Conservation (phyloP, 2,329 filamentous ascomycete species). For the Paramyrothecium sp. region DNA sequence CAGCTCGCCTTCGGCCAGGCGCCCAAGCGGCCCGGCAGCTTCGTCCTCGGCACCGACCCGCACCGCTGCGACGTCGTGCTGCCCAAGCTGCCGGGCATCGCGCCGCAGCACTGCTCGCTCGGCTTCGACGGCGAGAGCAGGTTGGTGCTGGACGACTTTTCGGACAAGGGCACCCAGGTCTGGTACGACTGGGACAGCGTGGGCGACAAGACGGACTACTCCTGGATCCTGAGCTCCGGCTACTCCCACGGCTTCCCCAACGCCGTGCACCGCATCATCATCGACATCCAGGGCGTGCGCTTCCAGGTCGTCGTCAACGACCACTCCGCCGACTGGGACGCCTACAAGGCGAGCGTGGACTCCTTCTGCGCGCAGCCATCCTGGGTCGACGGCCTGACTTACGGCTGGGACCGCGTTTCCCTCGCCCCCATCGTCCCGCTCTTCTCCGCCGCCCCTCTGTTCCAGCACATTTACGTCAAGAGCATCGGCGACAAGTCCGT, state of each 20-base stretch:
- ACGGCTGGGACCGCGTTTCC: slow-evolving; percentile 23
- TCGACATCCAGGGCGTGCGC: slow-evolving; percentile 37
- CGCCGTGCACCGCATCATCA: slow-evolving; percentile 29
- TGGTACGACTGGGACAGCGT: slow-evolving; percentile 40
- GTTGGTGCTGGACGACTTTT: slow-evolving; percentile 37
- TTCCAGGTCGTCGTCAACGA: slow-evolving; percentile 38
- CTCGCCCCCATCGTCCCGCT: slow-evolving; percentile 21
- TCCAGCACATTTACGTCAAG: slow-evolving; percentile 36
- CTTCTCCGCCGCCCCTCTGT: slow-evolving; percentile 24
- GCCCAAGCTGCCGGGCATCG: slow-evolving; percentile 29
- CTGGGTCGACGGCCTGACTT: slow-evolving; percentile 23
- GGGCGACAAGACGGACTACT: slow-evolving; percentile 32
- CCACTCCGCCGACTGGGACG: slow-evolving; percentile 27
- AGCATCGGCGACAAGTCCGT: slow-evolving; percentile 26
- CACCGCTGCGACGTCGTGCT: slow-evolving; percentile 34
- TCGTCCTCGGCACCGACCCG: slow-evolving; percentile 37
- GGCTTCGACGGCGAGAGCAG: slow-evolving; percentile 36
- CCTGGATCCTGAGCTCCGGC: slow-evolving; percentile 34
- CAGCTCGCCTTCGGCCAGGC: slow-evolving; percentile 32
- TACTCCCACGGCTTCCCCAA: slow-evolving; percentile 29
- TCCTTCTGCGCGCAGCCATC: slow-evolving; percentile 26
- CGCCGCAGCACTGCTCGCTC: slow-evolving; percentile 33
- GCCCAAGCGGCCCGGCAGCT: slow-evolving; percentile 32
- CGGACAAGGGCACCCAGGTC: slow-evolving; percentile 34
- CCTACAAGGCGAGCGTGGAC: slow-evolving; percentile 31